These are phyloP conservation scores for Fraxinus baroniana DNA, from an alignment of 305 asterid species.

Conservation along the genomic window DNA sequence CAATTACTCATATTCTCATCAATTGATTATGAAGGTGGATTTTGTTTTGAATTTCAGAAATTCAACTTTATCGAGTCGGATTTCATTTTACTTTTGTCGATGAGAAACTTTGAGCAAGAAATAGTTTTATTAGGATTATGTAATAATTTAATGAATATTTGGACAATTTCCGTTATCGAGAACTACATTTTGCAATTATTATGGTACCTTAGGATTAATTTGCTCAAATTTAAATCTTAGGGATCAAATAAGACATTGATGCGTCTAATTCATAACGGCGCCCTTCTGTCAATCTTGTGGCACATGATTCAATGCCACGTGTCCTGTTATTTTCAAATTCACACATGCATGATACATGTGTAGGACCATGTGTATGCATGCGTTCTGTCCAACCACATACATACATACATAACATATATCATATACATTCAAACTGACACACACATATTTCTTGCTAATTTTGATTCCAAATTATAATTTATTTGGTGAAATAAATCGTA, in stretches of 20 bases:
- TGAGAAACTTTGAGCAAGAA: neutral
- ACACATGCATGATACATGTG: neutral
- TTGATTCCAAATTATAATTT: neutral
- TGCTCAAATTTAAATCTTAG: neutral
- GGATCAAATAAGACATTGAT: neutral
- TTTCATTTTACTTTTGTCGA: neutral
- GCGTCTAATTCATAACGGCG: conserved; percentile 16
- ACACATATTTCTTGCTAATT: neutral
- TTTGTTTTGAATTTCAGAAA: neutral
- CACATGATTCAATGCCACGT: conserved; percentile 44
- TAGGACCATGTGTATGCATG: neutral
- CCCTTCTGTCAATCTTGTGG: conserved; percentile 26
- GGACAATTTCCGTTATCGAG: neutral
- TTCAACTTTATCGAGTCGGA: neutral
- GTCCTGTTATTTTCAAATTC: conserved; percentile 18
- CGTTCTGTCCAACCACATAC: neutral
- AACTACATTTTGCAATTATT: neutral
- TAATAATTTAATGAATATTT: too few species aligned
- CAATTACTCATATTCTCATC: neutral
- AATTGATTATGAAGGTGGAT: neutral
- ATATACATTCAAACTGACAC: too few species aligned
- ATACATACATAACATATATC: too few species aligned
- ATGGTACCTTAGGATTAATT: too few species aligned
- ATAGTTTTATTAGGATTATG: neutral
- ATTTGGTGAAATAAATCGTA: too few species aligned